Conservation (phyloP, 352 stramenopile genomes). For the Thraustotheca clavata region DNA sequence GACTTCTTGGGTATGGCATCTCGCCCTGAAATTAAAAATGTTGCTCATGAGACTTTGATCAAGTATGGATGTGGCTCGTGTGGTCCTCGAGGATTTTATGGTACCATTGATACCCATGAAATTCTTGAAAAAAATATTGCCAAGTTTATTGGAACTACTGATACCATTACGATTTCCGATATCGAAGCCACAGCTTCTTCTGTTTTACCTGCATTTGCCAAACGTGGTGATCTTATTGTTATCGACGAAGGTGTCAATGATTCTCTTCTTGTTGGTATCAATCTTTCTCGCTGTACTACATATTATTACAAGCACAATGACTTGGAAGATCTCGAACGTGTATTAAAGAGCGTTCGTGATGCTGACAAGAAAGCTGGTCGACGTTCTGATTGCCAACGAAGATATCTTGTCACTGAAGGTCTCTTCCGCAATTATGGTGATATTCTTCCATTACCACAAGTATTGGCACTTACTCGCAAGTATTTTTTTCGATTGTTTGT, state of each 20-base stretch:
- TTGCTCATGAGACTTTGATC: conserved; percentile 82
- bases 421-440: conserved; percentile 97
- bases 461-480: conserved; percentile 89
- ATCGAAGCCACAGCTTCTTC: conserved; percentile 90
- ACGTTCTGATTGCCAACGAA: conserved; percentile 79
- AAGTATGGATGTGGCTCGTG: conserved; percentile 97
- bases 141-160: conserved; percentile 87
- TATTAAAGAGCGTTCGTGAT: conserved; percentile 80
- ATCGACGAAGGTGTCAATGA: conserved; percentile 96
- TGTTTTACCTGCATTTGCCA: conserved; percentile 95
- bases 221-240: conserved; percentile 95
- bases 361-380: conserved; percentile 85
- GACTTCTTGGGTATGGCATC: conserved; percentile 94
- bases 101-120: conserved; percentile 90
- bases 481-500: conserved; percentile 83
- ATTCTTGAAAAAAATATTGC: conserved; percentile 89
- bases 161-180: conserved; percentile 97
- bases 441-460: conserved; percentile 88
- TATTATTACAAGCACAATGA: conserved; percentile 98
- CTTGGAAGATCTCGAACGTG: conserved; percentile 90
- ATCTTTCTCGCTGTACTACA: conserved; percentile 89
- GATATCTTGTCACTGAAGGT: conserved; percentile 97
- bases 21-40: conserved; percentile 79
- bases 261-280: conserved; percentile 89
- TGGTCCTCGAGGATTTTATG: conserved; percentile 97